Conservation (phyloP, 2,329 filamentous ascomycete species). For the Aureobasidium sp. region DNA sequence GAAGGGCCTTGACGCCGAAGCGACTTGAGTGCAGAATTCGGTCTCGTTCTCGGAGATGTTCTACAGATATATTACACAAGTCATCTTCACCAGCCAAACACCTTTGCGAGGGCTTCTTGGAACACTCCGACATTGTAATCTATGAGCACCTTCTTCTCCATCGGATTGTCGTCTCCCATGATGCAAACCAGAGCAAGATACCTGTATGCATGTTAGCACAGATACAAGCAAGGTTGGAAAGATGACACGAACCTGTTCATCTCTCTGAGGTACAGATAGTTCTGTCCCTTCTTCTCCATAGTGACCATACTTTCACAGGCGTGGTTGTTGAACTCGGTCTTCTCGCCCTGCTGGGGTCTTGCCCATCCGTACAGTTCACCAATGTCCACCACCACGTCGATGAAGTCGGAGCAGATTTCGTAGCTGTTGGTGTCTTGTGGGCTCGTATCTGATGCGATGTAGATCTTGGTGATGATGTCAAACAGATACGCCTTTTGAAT, state of each 20-base stretch:
- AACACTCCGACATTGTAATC: slow-evolving; percentile 83
- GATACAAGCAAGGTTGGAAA: not conserved
- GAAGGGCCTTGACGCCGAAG: not conserved
- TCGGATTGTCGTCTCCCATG: slow-evolving; percentile 74
- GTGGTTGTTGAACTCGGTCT: slow-evolving; percentile 37
- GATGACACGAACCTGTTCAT: slow-evolving; percentile 53
- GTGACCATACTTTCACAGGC: slow-evolving; percentile 58
- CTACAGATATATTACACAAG: not conserved
- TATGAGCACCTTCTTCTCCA: slow-evolving; percentile 75
- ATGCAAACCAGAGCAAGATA: slow-evolving; percentile 78
- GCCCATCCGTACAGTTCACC: slow-evolving; percentile 89
- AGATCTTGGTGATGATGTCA: slow-evolving; percentile 96
- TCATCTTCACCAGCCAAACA: slow-evolving; percentile 48
- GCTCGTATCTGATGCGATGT: slow-evolving; percentile 91
- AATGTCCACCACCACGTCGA: slow-evolving; percentile 95
- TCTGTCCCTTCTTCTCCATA: slow-evolving; percentile 50
- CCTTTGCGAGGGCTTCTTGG: slow-evolving; percentile 69
- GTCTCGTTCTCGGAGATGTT: not conserved
- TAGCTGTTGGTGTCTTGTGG: slow-evolving; percentile 94
- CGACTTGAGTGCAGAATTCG: not conserved
- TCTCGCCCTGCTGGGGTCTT: slow-evolving; percentile 30
- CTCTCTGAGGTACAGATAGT: slow-evolving; percentile 58
- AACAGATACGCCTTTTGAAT: slow-evolving; percentile 99
- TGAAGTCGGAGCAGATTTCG: slow-evolving; percentile 97
- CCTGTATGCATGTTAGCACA: slow-evolving; percentile 30